Conservation (phyloP, 225 moss, liverwort and hornwort species). For the Pleurozium schreberi region DNA sequence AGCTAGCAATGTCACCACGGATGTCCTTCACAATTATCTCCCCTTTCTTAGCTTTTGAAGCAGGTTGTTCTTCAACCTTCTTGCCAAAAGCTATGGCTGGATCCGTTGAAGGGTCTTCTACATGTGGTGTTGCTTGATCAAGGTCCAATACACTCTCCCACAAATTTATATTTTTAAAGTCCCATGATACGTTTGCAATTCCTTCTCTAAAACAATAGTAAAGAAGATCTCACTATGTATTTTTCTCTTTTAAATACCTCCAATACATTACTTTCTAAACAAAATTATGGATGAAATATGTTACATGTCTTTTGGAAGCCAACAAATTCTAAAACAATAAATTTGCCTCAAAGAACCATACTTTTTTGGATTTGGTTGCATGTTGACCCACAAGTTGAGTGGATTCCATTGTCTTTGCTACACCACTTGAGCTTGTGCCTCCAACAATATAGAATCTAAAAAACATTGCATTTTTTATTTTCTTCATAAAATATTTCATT, state of each 20-base stretch:
- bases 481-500: background rate
- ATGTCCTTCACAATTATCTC: background rate
- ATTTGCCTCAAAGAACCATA: background rate
- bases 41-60: conserved; percentile 3
- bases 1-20: conserved; percentile 19
- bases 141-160: conserved; percentile 62
- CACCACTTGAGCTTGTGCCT: conserved; percentile 15
- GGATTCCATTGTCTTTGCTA: conserved; percentile 37
- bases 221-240: background rate
- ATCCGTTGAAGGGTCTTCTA: conserved; percentile 25
- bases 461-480: background rate
- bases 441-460: conserved; percentile 37
- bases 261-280: background rate
- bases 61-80: background rate
- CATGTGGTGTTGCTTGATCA: conserved; percentile 2
- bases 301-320: background rate
- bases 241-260: background rate
- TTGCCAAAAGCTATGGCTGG: conserved; percentile 28
- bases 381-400: conserved; percentile 60
- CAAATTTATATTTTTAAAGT: conserved; percentile 40
- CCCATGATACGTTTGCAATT: conserved; percentile 35
- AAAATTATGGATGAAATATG: background rate
- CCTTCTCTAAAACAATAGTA: background rate
- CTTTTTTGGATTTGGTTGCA: conserved; percentile 36
- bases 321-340: background rate